Evolutionary conservation across 2,329 filamentous ascomycete species (phyloP).

Genomic region (Chrysosporium queenslandicum): DNA sequence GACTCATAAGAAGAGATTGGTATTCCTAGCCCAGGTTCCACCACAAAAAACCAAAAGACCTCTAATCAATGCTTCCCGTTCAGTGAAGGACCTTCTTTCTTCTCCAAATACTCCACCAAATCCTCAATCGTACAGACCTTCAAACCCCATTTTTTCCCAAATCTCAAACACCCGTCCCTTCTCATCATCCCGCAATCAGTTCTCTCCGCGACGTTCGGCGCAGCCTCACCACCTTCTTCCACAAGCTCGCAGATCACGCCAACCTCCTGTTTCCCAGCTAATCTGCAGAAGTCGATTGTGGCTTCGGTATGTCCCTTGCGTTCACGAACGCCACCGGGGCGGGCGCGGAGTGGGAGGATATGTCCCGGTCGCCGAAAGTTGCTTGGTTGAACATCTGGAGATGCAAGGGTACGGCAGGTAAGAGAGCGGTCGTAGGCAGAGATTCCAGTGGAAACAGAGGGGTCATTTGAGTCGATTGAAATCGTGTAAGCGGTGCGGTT

Average conservation of each 20-base stretch:
- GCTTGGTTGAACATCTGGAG: constrained; percentile 46
- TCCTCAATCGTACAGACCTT: constrained; percentile 95
- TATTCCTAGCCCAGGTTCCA: neutral
- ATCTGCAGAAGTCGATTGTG: constrained; percentile 74
- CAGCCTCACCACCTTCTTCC: constrained; percentile 66
- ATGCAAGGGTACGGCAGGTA: constrained; percentile 68
- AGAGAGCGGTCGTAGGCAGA: constrained; percentile 76
- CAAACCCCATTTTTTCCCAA: constrained; percentile 79
- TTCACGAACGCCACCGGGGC: constrained; percentile 68
- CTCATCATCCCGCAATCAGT: constrained; percentile 71
- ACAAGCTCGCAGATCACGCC: constrained; percentile 88
- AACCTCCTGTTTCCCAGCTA: constrained; percentile 66
- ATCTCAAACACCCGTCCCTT: constrained; percentile 74
- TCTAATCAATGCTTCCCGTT: constrained; percentile 27
- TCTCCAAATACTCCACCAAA: constrained; percentile 68
- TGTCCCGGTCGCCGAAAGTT: constrained; percentile 78
- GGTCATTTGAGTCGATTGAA: constrained; percentile 67
- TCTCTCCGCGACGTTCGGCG: constrained; percentile 10
- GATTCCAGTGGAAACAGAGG: constrained; percentile 76
- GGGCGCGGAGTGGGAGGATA: constrained; percentile 72
- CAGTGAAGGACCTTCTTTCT: constrained; percentile 49
- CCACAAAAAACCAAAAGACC: neutral
- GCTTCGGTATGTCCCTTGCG: constrained; percentile 87
- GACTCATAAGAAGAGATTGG: too few relatives aligned
- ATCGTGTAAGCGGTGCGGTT: constrained; percentile 90